Percentiles rank a stretch among this genome's conserved stretches.
phyloP scores from a whole-genome alignment of 2,329 filamentous ascomycete species.

The Eurotiales sp. region DNA sequence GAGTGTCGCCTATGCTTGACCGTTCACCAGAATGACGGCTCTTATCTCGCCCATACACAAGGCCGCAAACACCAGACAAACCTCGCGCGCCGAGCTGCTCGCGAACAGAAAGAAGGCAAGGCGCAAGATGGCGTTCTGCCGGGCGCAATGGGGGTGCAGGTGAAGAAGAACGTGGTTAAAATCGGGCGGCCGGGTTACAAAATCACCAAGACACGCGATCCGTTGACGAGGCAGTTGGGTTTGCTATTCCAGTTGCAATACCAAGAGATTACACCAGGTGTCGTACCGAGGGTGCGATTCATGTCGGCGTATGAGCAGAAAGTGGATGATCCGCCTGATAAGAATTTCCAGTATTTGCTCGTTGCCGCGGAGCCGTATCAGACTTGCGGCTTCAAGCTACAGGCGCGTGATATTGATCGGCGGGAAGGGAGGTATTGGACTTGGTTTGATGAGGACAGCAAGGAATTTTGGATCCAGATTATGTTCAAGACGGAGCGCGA shows the following conservation, averaged over 20 bases:
- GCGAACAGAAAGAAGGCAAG: conserved; percentile 86
- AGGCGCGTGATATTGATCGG: conserved; percentile 87
- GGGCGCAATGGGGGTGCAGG: conserved; percentile 70
- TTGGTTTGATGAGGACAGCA: conserved; percentile 92
- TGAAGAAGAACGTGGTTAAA: conserved; percentile 84
- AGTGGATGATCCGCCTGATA: conserved; percentile 85
- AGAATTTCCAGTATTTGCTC: conserved; percentile 89
- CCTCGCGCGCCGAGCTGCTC: conserved; percentile 88
- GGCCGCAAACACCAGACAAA: conserved; percentile 99
- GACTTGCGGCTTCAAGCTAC: conserved; percentile 94
- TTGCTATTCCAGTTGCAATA: conserved; percentile 96
- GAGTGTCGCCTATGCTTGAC: conserved; percentile 96
- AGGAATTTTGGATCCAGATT: conserved; percentile 96
- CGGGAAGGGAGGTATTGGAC: conserved; percentile 84
- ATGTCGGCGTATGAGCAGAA: conserved; percentile 98
- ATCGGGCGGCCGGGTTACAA: conserved; percentile 96
- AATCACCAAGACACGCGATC: conserved; percentile 92
- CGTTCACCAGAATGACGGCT: conserved; percentile 98
- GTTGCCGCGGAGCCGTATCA: conserved; percentile 97
- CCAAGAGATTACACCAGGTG: conserved; percentile 76
- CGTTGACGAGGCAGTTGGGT: conserved; percentile 81
- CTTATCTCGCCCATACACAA: conserved; percentile 97
- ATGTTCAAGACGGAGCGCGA: conserved; percentile 98
- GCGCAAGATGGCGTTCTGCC: conserved; percentile 61
- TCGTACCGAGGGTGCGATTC: conserved; percentile 81